Base-by-base conservation (phyloP, 139 green algal genomes). In the Monoraphidium neglectum region DNA sequence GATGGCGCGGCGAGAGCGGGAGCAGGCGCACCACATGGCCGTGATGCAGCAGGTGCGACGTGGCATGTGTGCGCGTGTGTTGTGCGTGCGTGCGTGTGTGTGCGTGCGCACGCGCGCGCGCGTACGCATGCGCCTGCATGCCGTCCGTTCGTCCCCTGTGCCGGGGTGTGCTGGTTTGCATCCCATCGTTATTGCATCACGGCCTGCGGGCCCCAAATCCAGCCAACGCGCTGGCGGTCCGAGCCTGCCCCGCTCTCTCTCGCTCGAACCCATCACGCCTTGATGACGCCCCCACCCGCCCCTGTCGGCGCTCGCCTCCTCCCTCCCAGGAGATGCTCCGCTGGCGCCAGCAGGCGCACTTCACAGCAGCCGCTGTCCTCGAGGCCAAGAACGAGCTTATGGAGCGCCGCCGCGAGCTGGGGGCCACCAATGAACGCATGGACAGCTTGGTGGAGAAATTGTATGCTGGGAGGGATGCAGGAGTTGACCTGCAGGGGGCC, bases 301-400 rank as follows among this genome's bases (percentile, higher is more conserved):
- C 8, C 54, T 83, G 62, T 3, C 78, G 35, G 75, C 73, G 68
- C 68, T n/a, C n/a, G n/a, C n/a, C 33, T 66, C 12, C 12, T 67
- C 30, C 70, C 80, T 75, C 38, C 64, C 35, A 81, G 5, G 82
- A 90, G 70, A 84, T 90, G 82, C 77, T 81, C 40, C 87, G 85
- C 49, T 95, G 90, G 90, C 82, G 85, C 69, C 86, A 87, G 69
- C 86, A 92, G 74, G 90, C 90, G 26, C 49, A 87, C 32, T 40
- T 88, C 24, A 90, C 84, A 1, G 80, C 87, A 26, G 81, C 72
- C 28, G 88, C 90, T 18, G 86, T 92, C 1, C 74, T 90, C 28
- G 88, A 95, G 30, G 90, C 88, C 13, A 93, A 92, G 83, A 87
- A 88, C 37, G 87, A 94, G 73, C 86, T 95, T 47, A 71, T 90